phyloP scores from a whole-genome alignment of 495 filamentous ascomycete species.

The Schizothecium vesticola region DNA sequence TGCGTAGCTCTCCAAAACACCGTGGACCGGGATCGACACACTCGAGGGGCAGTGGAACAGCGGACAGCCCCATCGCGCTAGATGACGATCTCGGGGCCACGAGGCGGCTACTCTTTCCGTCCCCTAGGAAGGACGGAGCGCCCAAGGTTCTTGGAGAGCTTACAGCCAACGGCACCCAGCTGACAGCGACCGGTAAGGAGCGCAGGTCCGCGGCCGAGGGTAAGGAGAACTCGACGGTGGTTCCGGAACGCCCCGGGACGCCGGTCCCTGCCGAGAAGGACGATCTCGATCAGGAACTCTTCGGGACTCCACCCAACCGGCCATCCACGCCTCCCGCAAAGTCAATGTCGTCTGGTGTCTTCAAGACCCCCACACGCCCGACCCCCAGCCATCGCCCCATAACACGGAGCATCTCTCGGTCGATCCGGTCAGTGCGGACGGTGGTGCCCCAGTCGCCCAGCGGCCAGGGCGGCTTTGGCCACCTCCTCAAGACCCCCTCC shows the following conservation, averaged over 20 bases:
- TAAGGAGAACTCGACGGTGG: constrained; percentile 34
- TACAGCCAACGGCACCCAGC: constrained; percentile 51
- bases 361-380: constrained; percentile 53
- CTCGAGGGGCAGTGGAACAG: constrained; percentile 52
- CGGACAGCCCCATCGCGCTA: constrained; percentile 56
- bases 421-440: constrained; percentile 39
- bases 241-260: constrained; percentile 17
- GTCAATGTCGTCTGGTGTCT: constrained; percentile 37
- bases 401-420: constrained; percentile 51
- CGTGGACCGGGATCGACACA: constrained; percentile 36
- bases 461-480: constrained; percentile 31
- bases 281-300: constrained; percentile 53
- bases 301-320: constrained; percentile 45
- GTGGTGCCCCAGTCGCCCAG: constrained; percentile 15
- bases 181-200: constrained; percentile 26
- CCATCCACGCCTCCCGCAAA: constrained; percentile 61
- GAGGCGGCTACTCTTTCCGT: constrained; percentile 77
- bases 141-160: constrained; percentile 56
- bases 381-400: constrained; percentile 53
- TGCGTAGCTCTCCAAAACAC: constrained; percentile 30
- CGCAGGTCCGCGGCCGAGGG: constrained; percentile 34
- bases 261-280: constrained; percentile 32
- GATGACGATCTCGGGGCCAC: constrained; percentile 59
- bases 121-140: constrained; percentile 53
- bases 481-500: constrained; percentile 40